Conservation (phyloP, 164 flowering plant species). For the Tetrastigma voinierianum region DNA sequence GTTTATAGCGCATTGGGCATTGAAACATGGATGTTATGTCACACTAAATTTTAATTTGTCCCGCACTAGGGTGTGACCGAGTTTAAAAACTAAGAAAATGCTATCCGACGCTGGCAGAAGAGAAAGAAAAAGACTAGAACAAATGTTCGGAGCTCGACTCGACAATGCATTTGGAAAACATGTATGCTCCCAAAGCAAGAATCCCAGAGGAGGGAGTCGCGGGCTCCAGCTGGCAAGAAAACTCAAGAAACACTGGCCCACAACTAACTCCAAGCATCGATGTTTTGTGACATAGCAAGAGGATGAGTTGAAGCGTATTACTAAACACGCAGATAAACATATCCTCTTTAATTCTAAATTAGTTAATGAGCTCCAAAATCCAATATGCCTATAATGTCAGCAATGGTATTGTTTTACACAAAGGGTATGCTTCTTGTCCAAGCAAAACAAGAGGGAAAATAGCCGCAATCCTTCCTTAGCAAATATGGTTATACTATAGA, state of each 20-base stretch:
- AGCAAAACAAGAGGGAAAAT: not conserved
- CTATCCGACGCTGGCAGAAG: too few species aligned
- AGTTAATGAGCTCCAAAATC: not conserved
- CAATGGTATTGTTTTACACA: not conserved
- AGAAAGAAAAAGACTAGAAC: too few species aligned
- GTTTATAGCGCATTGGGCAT: not conserved
- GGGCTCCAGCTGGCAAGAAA: constrained; percentile 86
- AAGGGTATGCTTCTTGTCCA: not conserved
- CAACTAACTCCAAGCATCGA: constrained; percentile 80
- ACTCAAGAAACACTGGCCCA: too few species aligned
- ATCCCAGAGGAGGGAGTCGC: constrained; percentile 89
- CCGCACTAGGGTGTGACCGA: not conserved
- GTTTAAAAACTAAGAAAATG: not conserved
- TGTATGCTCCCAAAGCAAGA: constrained; percentile 67
- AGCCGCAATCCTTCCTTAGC: too few species aligned
- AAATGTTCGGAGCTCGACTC: too few species aligned
- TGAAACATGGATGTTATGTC: not conserved
- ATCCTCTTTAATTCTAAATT: not conserved
- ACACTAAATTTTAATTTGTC: not conserved
- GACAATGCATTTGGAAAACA: constrained; percentile 71
- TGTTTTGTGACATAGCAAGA: constrained; percentile 82
- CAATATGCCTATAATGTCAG: not conserved
- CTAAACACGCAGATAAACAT: constrained; percentile 59
- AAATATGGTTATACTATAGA: not conserved
- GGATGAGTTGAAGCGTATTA: constrained; percentile 62